These are phyloP conservation scores for Tuber melanosporum DNA, from an alignment of 495 filamentous ascomycete species.

Conservation along the genomic window DNA sequence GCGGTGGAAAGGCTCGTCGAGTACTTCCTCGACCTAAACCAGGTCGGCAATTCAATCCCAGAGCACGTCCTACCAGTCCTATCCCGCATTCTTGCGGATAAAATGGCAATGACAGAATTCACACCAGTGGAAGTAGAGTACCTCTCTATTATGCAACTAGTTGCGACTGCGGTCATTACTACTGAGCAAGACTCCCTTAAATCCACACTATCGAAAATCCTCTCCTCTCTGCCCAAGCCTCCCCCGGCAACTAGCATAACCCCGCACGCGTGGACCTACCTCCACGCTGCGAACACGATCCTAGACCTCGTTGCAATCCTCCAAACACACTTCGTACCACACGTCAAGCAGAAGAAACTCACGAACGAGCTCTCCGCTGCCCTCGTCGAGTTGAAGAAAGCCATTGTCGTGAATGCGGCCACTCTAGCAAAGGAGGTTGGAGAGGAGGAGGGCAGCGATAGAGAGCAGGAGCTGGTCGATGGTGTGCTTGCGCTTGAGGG, in stretches of 20 bases:
- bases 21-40: constrained; percentile 13
- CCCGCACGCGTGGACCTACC: constrained; percentile 22
- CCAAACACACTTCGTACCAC: constrained; percentile 14
- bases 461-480: constrained; percentile 34
- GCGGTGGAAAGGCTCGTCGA: constrained; percentile 28
- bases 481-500: constrained; percentile 32
- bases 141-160: constrained; percentile 10
- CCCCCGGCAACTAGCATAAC: not conserved
- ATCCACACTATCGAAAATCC: constrained; percentile 17
- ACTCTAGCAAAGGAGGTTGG: constrained; percentile 19
- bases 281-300: constrained; percentile 17
- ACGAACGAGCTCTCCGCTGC: constrained; percentile 12
- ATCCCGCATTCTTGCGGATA: constrained; percentile 7
- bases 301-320: constrained; percentile 24
- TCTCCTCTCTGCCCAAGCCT: constrained; percentile 9
- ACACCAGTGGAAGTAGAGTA: constrained; percentile 15
- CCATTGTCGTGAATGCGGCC: constrained; percentile 8
- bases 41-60: constrained; percentile 7
- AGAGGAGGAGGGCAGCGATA: constrained; percentile 30
- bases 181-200: constrained; percentile 17
- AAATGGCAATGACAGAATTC: constrained; percentile 15
- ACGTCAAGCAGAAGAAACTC: constrained; percentile 2
- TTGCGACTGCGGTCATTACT: constrained; percentile 11
- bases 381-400: constrained; percentile 22
- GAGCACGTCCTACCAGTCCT: constrained; percentile 7